Evolutionary conservation across 768 basidiomycete genomes (phyloP), one percentile per base, ranked within the genome.

Genomic region (Clathrus columnatus): DNA sequence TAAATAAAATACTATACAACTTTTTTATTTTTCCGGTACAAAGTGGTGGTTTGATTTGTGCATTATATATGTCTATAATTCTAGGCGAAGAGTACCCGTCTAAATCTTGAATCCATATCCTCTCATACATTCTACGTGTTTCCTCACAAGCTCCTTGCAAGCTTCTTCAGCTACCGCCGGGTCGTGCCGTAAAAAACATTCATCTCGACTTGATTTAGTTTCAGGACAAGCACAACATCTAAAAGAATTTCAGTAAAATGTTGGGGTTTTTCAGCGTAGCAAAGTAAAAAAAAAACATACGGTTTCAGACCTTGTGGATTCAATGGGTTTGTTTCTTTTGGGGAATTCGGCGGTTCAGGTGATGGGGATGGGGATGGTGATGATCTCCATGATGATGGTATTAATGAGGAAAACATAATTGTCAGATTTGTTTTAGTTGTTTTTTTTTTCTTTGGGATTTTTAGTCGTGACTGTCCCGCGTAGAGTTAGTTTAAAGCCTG

Each of bases 191-290:
- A 98, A 74, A 75, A 96, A 98, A 70, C 96, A 99, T 60, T 93
- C 85, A 69, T 99, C 96, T 10, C 96, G 80, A n/a, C 77, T 78
- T 1, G 85, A 80, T 69, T 98, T 98, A 2, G 93, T 95, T 62
- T 91, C 78, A 1, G 92, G 93, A 66, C 95, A 98, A 43, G 94
- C 95, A 65, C 95, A 97, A 63, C 95, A 98, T 63, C 95, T 98
- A 59, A 20, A 30, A 21, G 16, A 30, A 14, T 29, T 36, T 51
- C 49, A 41, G 23, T 24, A 50, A 50, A 36, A 36, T 8, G n/a
- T 4, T n/a, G 14, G n/a, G 36, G 10, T 36, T 36, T 18, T 42
- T 6, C 16, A 23, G 43, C 41, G 49, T 50, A 42, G n/a, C 7
- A 20, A 5, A 36, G 7, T 50, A 41, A 36, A 29, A 17, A 20